Base-by-base conservation (phyloP, 2,329 filamentous ascomycete species). In the Phyllosticta ampelicida region DNA sequence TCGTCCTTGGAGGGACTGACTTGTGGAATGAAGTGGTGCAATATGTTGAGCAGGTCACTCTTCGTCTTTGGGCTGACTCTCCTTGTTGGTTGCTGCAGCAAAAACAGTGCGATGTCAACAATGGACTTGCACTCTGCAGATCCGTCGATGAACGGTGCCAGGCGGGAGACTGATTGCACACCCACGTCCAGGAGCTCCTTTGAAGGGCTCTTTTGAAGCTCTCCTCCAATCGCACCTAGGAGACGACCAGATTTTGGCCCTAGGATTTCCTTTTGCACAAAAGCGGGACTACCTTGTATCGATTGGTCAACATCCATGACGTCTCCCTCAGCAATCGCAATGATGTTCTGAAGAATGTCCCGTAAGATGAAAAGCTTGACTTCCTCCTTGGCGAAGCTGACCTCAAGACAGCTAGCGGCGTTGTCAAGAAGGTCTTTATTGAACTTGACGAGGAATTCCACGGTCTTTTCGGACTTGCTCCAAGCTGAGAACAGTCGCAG, bases 31-130 rank as follows among this genome's bases (percentile, higher is more conserved):
- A 96, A 95, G 61, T 86, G 83, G 67, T 94, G 84, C 18, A 97
- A 74, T 55, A 95, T 89, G 51, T 85, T 79, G 44, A 99, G 75
- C 30, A 99, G 79, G 19, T 86, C 84, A 6, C 87, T 83, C 75
- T 97, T 97, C 8, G 87, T 87, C 65, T 84, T 89, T 0, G 89
- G 89, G 62, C 82, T 91, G 30, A 97, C 90, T 56, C 86, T 81
- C 61, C 88, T 85, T 21, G 87, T 83, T n/a, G 92, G 90, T 65
- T 96, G 90, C 62, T 87, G 84, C 29, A 97, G 80, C 36, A 96
- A 78, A 69, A 87, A 92, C 9, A 86, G 85, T 1, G 87, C 86
- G 54, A 95, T 90, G 60, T 86, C 83, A 44, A 96, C 82, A 59
- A 96, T 80, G 51, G 86, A 85, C n/a, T 82, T 82, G 16, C 89